Percentiles rank a stretch among this genome's conserved stretches.
Evolutionary conservation across 805 yeast species (phyloP).

Genomic region (Candida gorgasii): DNA sequence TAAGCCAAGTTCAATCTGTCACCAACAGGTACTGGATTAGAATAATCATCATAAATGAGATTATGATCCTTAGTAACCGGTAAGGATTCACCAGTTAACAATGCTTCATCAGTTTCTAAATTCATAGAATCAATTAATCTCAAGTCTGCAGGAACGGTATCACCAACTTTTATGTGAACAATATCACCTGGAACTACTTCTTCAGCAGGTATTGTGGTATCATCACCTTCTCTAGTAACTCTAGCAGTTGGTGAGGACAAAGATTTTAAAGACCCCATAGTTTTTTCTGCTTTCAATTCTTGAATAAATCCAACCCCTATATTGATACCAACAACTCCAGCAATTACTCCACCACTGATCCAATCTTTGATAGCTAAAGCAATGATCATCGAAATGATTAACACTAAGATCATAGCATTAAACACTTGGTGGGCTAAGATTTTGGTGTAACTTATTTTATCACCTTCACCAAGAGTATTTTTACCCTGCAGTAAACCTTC

Average conservation of each 20-base stretch:
- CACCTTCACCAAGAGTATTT: slow-evolving; percentile 33
- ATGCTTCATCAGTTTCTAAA: slow-evolving; percentile 46
- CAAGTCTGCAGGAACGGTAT: slow-evolving; percentile 45
- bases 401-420: slow-evolving; percentile 41
- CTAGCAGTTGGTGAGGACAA: slow-evolving; percentile 49
- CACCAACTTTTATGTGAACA: slow-evolving; percentile 42
- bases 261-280: slow-evolving; percentile 49
- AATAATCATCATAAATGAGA: slow-evolving; percentile 38
- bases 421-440: slow-evolving; percentile 39
- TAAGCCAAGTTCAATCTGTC: slow-evolving; percentile 37
- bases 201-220: slow-evolving; percentile 36
- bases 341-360: slow-evolving; percentile 48
- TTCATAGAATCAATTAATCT: slow-evolving; percentile 35
- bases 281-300: slow-evolving; percentile 51
- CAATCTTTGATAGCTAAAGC: slow-evolving; percentile 40
- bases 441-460: slow-evolving; percentile 26
- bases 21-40: slow-evolving; percentile 36
- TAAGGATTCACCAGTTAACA: slow-evolving; percentile 42
- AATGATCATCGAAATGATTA: slow-evolving; percentile 37
- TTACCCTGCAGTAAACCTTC: slow-evolving; percentile 19
- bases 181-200: slow-evolving; percentile 49
- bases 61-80: slow-evolving; percentile 35
- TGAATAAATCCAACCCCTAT: slow-evolving; percentile 52
- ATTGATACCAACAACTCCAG: slow-evolving; percentile 45
- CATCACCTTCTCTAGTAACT: slow-evolving; percentile 44